These are phyloP conservation scores for Abelmoschus esculentus DNA, from an alignment of 345 rosid genomes.

Conservation along the genomic window DNA sequence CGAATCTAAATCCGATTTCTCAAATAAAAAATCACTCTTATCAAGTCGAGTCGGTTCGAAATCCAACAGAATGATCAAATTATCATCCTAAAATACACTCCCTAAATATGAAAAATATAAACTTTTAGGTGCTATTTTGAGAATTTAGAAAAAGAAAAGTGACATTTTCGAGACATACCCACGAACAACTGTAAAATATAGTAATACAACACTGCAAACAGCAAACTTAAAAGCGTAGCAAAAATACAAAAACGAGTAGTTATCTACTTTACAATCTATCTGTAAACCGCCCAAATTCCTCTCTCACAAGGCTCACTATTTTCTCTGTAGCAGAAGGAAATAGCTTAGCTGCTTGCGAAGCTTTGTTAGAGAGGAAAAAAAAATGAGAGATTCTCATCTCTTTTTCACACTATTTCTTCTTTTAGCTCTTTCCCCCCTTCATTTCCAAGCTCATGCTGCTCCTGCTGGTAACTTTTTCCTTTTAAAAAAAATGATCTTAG, in stretches of 20 bases:
- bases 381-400: slow-evolving; percentile 46
- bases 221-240: background rate
- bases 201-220: background rate
- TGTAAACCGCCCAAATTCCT: background rate
- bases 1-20: no score
- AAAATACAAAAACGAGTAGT: background rate
- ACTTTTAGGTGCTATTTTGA: no score
- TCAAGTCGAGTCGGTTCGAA: no score
- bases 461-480: slow-evolving; percentile 41
- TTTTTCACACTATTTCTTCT: slow-evolving; percentile 17
- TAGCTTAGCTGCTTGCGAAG: background rate
- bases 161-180: no score
- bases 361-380: background rate
- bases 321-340: background rate
- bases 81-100: no score
- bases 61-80: no score
- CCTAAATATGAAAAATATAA: no score
- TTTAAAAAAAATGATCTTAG: background rate
- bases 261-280: background rate
- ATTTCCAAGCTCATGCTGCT: slow-evolving; percentile 64
- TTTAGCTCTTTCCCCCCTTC: slow-evolving; percentile 26
- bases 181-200: no score
- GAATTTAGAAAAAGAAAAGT: no score
- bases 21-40: no score
- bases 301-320: background rate